A percentile compares a stretch with the other conserved stretches of the same genome.
phyloP scores from a whole-genome alignment of 73 alveolate species.

The Uronychia setigera region DNA sequence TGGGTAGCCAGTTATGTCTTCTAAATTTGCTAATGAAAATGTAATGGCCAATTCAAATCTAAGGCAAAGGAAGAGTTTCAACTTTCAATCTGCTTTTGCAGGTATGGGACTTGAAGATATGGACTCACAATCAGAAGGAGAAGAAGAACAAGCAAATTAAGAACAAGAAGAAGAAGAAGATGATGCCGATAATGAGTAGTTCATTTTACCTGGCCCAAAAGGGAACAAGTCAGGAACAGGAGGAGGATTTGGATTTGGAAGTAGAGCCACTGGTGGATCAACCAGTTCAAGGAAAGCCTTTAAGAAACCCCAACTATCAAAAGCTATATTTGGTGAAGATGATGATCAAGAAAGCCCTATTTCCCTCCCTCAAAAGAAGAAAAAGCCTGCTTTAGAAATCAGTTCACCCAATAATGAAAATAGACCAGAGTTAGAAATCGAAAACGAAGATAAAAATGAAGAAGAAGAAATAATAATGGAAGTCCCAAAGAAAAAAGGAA shows the following conservation, averaged over 20 bases:
- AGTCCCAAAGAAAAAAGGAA: not conserved
- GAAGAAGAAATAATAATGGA: not conserved
- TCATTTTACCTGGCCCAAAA: not conserved
- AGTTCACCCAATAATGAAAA: too few species aligned
- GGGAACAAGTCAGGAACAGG: not conserved
- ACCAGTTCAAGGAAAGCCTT: not conserved
- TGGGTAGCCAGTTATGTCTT: not conserved
- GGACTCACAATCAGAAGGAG: slow-evolving; percentile 12
- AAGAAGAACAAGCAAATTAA: not conserved
- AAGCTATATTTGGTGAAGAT: not conserved
- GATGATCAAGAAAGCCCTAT: not conserved
- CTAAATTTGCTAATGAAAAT: slow-evolving; percentile 47
- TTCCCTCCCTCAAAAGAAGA: too few species aligned
- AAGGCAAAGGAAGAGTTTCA: slow-evolving; percentile 47
- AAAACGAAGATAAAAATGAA: too few species aligned
- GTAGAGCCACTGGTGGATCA: not conserved
- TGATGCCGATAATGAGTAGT: slow-evolving; percentile 1
- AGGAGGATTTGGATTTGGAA: not conserved
- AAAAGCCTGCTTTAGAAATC: too few species aligned
- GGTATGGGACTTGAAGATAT: slow-evolving; percentile 5
- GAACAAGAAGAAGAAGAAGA: slow-evolving; percentile 22
- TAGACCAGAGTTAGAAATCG: not conserved
- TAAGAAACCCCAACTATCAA: not conserved
- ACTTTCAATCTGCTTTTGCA: slow-evolving; percentile 25
- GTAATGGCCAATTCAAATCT: slow-evolving; percentile 46